A percentile compares a stretch with the other conserved stretches of the same genome.
phyloP scores from a whole-genome alignment of 129 eudicot species.

The Chrysanthemum makinoi region DNA sequence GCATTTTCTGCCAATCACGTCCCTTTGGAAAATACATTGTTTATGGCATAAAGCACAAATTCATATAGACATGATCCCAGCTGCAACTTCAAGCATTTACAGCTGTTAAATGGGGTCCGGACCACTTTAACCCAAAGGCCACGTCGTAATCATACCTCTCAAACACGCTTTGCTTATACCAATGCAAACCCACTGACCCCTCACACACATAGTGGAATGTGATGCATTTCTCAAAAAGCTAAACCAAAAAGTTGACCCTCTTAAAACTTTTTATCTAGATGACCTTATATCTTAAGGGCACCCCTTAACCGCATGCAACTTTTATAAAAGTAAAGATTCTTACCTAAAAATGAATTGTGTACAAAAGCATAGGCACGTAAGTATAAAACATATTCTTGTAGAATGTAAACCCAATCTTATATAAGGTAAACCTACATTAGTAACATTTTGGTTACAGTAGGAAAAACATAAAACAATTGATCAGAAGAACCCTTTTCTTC shows the following conservation, averaged over 20 bases:
- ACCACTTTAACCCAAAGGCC: slow-evolving; percentile 50
- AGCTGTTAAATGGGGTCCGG: slow-evolving; percentile 22
- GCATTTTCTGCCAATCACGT: not conserved
- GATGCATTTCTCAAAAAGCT: slow-evolving; percentile 26
- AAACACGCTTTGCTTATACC: slow-evolving; percentile 47
- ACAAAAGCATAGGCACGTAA: not conserved
- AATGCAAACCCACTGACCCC: slow-evolving; percentile 30
- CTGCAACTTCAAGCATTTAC: slow-evolving; percentile 13
- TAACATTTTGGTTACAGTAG: slow-evolving; percentile 46
- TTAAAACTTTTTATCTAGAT: slow-evolving; percentile 18
- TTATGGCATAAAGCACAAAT: slow-evolving; percentile 26
- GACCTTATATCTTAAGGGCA: slow-evolving; percentile 19
- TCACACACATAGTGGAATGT: slow-evolving; percentile 23
- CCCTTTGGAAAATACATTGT: not conserved
- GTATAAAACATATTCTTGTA: too few species aligned
- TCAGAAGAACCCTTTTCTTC: slow-evolving; percentile 21
- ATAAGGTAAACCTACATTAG: slow-evolving; percentile 28
- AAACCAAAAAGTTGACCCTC: slow-evolving; percentile 25
- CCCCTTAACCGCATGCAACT: slow-evolving; percentile 30
- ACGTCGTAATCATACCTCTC: slow-evolving; percentile 46
- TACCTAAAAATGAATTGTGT: not conserved
- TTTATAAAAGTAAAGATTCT: slow-evolving; percentile 35
- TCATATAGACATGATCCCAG: not conserved
- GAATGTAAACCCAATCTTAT: not conserved
- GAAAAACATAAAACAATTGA: slow-evolving; percentile 20